These are phyloP conservation scores for Anisogramma anomala DNA, from an alignment of 2,329 filamentous ascomycete species.

Conservation along the genomic window DNA sequence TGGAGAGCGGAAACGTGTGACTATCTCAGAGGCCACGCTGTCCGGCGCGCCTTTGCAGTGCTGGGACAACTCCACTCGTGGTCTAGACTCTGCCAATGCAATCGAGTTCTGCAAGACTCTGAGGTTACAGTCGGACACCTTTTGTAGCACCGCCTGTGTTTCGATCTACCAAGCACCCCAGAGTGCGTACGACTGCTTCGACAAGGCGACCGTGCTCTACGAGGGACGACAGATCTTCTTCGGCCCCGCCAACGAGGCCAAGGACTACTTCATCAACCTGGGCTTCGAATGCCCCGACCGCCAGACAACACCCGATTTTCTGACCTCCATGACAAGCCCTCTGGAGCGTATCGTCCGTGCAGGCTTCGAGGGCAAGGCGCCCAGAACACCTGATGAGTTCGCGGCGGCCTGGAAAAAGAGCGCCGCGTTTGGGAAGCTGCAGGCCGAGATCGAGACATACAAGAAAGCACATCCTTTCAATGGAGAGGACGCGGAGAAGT, in stretches of 20 bases:
- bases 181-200: slow-evolving; percentile 51
- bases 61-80: slow-evolving; percentile 64
- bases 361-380: slow-evolving; percentile 44
- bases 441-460: slow-evolving; percentile 44
- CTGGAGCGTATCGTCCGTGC: slow-evolving; percentile 42
- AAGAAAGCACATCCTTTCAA: slow-evolving; percentile 41
- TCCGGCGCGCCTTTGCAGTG: slow-evolving; percentile 50
- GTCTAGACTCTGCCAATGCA: slow-evolving; percentile 64
- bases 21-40: slow-evolving; percentile 49
- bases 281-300: slow-evolving; percentile 57
- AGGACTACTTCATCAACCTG: slow-evolving; percentile 53
- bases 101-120: slow-evolving; percentile 65
- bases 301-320: slow-evolving; percentile 59
- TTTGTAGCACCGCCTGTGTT: slow-evolving; percentile 53
- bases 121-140: slow-evolving; percentile 55
- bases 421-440: slow-evolving; percentile 36
- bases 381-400: slow-evolving; percentile 51
- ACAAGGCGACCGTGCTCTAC: slow-evolving; percentile 47
- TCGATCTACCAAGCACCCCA: slow-evolving; percentile 65
- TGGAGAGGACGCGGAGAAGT: slow-evolving; percentile 44
- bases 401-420: slow-evolving; percentile 47
- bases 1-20: slow-evolving; percentile 59
- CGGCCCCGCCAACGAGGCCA: slow-evolving; percentile 47
- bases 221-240: slow-evolving; percentile 53
- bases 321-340: slow-evolving; percentile 57